These are phyloP conservation scores for Tinospora cordifolia DNA, from an alignment of 164 flowering plant species.

Conservation along the genomic window DNA sequence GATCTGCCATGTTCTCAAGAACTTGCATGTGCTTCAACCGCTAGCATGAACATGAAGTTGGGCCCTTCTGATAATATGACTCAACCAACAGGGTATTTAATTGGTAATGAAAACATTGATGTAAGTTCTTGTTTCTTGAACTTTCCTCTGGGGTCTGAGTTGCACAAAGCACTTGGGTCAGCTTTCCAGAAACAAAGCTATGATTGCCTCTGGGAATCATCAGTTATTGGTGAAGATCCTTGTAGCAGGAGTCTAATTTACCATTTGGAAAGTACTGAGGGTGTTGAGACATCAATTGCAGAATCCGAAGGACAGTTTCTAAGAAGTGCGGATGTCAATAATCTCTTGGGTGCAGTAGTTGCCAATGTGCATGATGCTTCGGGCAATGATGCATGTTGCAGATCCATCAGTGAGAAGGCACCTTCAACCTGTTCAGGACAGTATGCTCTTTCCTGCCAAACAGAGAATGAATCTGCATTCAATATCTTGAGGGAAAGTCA, in stretches of 20 bases:
- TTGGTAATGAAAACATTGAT: slow-evolving; percentile 13
- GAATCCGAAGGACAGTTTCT: slow-evolving; percentile 16
- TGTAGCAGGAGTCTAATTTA: slow-evolving; percentile 15
- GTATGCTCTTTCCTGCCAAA: slow-evolving; percentile 8
- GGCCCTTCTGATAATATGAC: slow-evolving; percentile 13
- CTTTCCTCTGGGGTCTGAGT: slow-evolving; percentile 41
- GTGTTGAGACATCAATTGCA: slow-evolving; percentile 14
- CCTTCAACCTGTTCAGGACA: slow-evolving; percentile 20
- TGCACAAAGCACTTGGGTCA: slow-evolving; percentile 46
- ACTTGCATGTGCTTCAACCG: slow-evolving; percentile 11
- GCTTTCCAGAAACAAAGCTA: slow-evolving; percentile 15
- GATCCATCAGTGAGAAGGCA: slow-evolving; percentile 18
- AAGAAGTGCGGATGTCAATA: slow-evolving; percentile 22
- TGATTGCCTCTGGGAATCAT: slow-evolving; percentile 15
- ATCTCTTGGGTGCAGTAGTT: slow-evolving; percentile 48
- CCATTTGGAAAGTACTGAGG: slow-evolving; percentile 16
- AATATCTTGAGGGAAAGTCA: background rate
- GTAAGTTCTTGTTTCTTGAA: slow-evolving; percentile 16
- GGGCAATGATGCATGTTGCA: slow-evolving; percentile 24
- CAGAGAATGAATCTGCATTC: slow-evolving; percentile 5
- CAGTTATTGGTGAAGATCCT: slow-evolving; percentile 15
- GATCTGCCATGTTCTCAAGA: slow-evolving; percentile 9
- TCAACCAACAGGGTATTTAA: slow-evolving; percentile 11
- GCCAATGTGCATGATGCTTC: slow-evolving; percentile 17
- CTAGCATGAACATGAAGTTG: slow-evolving; percentile 16